These are phyloP conservation scores for Sanghuangporus baumii DNA, from an alignment of 1,284 basidiomycete genomes.

Conservation along the genomic window DNA sequence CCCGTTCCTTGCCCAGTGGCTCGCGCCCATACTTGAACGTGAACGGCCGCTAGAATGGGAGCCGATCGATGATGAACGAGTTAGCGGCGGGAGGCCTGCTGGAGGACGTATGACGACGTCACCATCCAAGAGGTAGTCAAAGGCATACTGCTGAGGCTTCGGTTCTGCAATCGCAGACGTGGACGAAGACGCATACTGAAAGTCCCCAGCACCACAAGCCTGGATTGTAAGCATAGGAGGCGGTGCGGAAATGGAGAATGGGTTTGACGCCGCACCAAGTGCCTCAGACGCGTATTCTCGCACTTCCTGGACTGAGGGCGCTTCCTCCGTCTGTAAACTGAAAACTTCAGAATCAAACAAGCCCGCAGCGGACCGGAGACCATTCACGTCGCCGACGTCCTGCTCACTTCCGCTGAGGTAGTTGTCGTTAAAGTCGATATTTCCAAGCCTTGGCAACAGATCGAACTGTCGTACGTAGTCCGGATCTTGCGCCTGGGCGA, in stretches of 20 bases:
- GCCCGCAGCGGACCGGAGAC: not conserved
- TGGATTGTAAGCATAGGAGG: not conserved
- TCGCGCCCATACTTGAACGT: conserved; percentile 6
- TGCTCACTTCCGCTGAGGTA: conserved; percentile 7
- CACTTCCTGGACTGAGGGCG: not conserved
- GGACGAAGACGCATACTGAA: not conserved
- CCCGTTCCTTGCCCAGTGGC: not conserved
- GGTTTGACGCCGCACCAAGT: not conserved
- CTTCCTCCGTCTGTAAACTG: not conserved
- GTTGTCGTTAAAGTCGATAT: conserved; percentile 5
- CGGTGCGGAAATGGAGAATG: not conserved
- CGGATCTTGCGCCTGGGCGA: conserved; percentile 3
- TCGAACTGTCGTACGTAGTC: conserved; percentile 5
- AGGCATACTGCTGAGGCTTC: conserved; percentile 2
- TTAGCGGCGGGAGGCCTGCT: conserved; percentile 8
- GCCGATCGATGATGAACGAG: conserved; percentile 15
- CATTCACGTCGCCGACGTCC: not conserved
- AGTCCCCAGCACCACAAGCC: not conserved
- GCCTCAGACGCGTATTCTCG: not conserved
- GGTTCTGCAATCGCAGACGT: not conserved
- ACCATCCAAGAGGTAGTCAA: conserved; percentile 8
- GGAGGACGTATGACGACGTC: not conserved
- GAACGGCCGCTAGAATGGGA: conserved; percentile 16
- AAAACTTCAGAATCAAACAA: not conserved
- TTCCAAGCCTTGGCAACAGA: conserved; percentile 9